phyloP scores from a whole-genome alignment of 352 stramenopile species.

The Globisporangium nagaii region DNA sequence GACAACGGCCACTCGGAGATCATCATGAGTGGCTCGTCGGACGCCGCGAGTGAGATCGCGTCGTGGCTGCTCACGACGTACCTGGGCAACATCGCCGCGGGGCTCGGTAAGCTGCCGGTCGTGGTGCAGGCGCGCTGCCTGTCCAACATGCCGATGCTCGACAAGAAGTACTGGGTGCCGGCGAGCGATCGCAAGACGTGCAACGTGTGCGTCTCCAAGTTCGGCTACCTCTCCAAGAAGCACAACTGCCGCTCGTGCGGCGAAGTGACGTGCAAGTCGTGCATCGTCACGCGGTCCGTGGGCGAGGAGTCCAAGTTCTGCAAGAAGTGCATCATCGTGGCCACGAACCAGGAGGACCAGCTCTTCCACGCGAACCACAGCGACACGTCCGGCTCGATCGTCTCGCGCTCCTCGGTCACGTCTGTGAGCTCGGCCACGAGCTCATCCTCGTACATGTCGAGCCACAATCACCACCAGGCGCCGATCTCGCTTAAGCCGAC shows the following conservation, averaged over 20 bases:
- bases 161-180: constrained; percentile 42
- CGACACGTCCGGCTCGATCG: constrained; percentile 24
- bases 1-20: constrained; percentile 53
- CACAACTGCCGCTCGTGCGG: constrained; percentile 66
- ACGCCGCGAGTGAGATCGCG: constrained; percentile 30
- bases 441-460: constrained; percentile 2
- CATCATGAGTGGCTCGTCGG: constrained; percentile 37
- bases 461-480: background rate
- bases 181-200: constrained; percentile 46
- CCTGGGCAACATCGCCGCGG: constrained; percentile 26
- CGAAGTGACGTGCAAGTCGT: constrained; percentile 75
- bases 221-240: constrained; percentile 73
- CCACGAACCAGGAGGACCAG: constrained; percentile 31
- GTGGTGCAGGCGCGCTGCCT: constrained; percentile 46
- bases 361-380: constrained; percentile 15
- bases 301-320: constrained; percentile 63
- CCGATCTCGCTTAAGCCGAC: background rate
- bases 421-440: constrained; percentile 7
- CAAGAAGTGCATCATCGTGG: constrained; percentile 64
- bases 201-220: constrained; percentile 55
- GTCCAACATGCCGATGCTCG: constrained; percentile 35
- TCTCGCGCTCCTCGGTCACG: constrained; percentile 13
- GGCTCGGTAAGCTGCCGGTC: constrained; percentile 42
- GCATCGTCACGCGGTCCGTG: constrained; percentile 47
- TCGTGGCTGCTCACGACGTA: constrained; percentile 36